phyloP scores from a whole-genome alignment of 371 early-diverging fungal species.

The Nosema bombycis region DNA sequence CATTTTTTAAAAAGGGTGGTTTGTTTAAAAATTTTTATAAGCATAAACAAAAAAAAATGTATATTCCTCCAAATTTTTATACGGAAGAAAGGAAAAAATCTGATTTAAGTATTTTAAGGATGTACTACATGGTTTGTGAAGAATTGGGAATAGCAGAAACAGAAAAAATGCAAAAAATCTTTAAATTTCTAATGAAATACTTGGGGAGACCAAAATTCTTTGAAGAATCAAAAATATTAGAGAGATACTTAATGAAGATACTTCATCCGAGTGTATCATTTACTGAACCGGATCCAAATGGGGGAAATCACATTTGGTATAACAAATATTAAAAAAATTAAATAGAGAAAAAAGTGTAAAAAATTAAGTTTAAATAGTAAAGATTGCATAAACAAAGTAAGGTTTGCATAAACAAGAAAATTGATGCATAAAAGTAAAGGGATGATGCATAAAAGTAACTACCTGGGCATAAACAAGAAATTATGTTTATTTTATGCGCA shows the following conservation, averaged over 20 bases:
- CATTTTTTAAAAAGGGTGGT: constrained; percentile 31
- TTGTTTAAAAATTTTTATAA: constrained; percentile 9
- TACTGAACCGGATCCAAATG: background rate
- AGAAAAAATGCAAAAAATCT: constrained; percentile 43
- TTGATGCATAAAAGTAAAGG: too few relatives aligned
- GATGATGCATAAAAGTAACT: background rate
- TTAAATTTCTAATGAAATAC: constrained; percentile 44
- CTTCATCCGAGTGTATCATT: background rate
- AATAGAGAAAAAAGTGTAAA: constrained; percentile 8
- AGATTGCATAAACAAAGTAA: background rate
- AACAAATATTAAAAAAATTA: background rate
- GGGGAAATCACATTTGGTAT: background rate
- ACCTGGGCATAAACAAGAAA: background rate
- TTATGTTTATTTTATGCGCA: background rate
- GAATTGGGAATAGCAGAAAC: constrained; percentile 48
- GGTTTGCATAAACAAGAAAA: too few relatives aligned
- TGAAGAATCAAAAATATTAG: constrained; percentile 44
- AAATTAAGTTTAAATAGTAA: background rate
- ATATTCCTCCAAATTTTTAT: constrained; percentile 51
- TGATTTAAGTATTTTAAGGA: constrained; percentile 46
- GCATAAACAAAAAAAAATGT: constrained; percentile 44
- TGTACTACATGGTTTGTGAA: constrained; percentile 55
- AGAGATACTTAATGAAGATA: constrained; percentile 41
- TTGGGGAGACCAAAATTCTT: constrained; percentile 51
- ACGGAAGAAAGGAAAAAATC: constrained; percentile 54